These are phyloP conservation scores for Rhododendron mucronatum DNA, from an alignment of 148 eudicot species.

Conservation along the genomic window DNA sequence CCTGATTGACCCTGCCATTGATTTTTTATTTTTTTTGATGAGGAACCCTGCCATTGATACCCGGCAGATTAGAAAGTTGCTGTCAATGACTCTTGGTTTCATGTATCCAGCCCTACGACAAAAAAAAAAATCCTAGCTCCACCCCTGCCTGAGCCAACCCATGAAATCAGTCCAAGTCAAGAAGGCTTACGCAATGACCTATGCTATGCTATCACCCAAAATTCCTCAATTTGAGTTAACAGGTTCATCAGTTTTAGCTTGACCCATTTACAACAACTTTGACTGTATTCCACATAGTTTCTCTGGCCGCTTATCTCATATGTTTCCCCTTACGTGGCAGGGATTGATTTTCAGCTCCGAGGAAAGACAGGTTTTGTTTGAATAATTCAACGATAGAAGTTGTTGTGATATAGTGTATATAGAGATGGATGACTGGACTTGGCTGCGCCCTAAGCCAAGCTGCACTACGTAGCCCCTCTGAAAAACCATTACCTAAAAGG, in stretches of 20 bases:
- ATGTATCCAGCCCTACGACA: neutral
- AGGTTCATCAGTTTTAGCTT: neutral
- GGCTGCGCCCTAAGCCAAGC: no score
- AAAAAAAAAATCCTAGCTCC: neutral
- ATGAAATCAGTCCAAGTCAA: neutral
- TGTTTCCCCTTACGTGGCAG: neutral
- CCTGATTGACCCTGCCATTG: neutral
- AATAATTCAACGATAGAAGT: no score
- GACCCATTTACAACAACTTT: neutral
- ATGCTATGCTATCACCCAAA: neutral
- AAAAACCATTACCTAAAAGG: neutral
- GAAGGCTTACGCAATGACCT: neutral
- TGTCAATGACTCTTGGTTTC: neutral
- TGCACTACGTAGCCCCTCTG: no score
- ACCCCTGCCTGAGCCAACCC: neutral
- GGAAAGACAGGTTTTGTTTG: no score
- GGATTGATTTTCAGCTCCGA: no score
- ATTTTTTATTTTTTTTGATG: no score
- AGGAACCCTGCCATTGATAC: neutral
- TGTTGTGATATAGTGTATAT: no score
- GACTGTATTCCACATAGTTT: neutral
- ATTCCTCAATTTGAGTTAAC: neutral
- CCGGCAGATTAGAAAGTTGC: neutral
- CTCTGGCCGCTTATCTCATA: neutral
- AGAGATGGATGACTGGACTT: no score